Evolutionary conservation across 345 rosid species (phyloP), one percentile per base, ranked within the genome.

Genomic region (Draba incana): DNA sequence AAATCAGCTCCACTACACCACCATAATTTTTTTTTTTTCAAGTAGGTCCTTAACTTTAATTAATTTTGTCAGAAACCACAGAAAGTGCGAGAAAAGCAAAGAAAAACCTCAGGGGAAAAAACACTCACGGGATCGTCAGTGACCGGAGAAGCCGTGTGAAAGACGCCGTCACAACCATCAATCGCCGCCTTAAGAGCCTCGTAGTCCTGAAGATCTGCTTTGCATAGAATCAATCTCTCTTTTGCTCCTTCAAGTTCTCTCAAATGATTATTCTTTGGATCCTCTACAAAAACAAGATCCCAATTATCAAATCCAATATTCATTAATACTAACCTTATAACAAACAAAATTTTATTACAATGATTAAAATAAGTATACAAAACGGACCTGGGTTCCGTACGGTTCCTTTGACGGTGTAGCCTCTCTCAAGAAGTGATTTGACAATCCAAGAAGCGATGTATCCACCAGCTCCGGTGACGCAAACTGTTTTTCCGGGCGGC

Each of bases 381-480:
- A 6, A 5, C 24, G 8, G 8, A 90, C 96, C 96, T 67, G 97
- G 97, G 65, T 91, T 94, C 38, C 99, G 82, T 39, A 84, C 84
- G 28, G 99, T 91, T 68, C 99, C 99, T 77, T 74, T 83, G 46
- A 94, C 95, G 4, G 81, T 52, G 78, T 94, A 94, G 33, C 97
- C 99, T 56, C 70, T 81, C 44, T 91, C 87, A 2, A 94, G 82
- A 25, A 91, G 91, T 20, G 78, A 81, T 56, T 91, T 94, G 39
- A 94, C 99, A 5, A 91, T 84, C 99, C 99, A 94, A 10, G 99
- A 94, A 20, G 96, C 99, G 54, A 94, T 84, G 78, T 91, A 94
- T 42, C 99, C 99, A 39, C 88, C 97, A 8, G 99, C 99, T 47
- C 99, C 99, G 74, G 99, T 94, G 77, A 94, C 95, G 70, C 97